A percentile compares a stretch with the other conserved stretches of the same genome.
These are phyloP conservation scores for Penicillium mononematosum DNA, from an alignment of 495 filamentous ascomycete species.

Conservation along the genomic window DNA sequence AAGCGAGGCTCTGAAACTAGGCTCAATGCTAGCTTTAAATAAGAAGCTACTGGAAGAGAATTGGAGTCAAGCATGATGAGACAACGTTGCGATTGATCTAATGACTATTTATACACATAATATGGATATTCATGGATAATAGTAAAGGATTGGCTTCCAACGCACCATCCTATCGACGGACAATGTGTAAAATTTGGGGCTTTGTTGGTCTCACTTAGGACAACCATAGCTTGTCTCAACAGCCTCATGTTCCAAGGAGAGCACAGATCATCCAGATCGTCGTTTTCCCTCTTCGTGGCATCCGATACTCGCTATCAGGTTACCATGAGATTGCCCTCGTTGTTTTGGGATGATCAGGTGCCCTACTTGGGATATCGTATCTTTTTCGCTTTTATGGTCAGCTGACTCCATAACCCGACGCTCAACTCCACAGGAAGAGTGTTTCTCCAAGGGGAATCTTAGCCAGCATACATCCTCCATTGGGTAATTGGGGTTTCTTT, in stretches of 20 bases:
- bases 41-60: neutral
- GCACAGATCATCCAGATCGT: neutral
- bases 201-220: neutral
- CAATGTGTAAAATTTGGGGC: neutral
- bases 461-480: neutral
- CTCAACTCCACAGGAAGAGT: neutral
- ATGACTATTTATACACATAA: neutral
- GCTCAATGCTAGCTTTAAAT: neutral
- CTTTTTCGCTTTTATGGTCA: neutral
- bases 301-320: neutral
- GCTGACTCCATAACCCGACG: neutral
- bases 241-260: neutral
- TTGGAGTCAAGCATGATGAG: neutral
- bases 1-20: neutral
- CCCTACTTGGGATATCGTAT: neutral
- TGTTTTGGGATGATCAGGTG: too few relatives aligned
- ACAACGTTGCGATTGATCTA: neutral
- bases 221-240: neutral
- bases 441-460: neutral
- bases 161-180: neutral
- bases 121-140: neutral
- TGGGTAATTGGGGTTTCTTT: neutral
- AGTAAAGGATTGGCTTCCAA: neutral
- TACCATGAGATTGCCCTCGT: too few relatives aligned
- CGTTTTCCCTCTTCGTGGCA: neutral